Evolutionary conservation across 768 basidiomycete species (phyloP), one percentile per base, ranked within the genome.

Genomic region (Trametes cubensis): DNA sequence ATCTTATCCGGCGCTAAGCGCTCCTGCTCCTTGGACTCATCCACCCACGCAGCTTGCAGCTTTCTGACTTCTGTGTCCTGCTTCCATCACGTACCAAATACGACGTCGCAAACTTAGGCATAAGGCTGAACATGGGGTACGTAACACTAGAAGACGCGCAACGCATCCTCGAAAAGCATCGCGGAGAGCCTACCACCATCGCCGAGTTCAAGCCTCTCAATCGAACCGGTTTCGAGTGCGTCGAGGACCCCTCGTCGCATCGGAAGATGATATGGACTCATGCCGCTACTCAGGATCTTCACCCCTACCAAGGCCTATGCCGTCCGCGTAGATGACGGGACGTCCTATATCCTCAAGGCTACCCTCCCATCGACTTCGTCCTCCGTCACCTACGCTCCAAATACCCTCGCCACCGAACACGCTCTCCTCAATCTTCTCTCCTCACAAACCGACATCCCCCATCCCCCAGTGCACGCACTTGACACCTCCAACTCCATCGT

Each of bases 401-500:
- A 70, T 60, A 62, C 63, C 10, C 65, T 74, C 20, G 50, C 51
- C 11, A 49, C 62, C 10, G 71, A 72, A 45, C 66, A 70, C 50
- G 63, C 65, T 1, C 66, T 75, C 23, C 61, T 68, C 25, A 55
- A 58, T 6, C 57, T 62, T 18, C 44, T 73, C 58, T 13, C 67
- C 38, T 45, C 61, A 11, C 51, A 62, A 38, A 66, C 85, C 7
- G 74, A 76, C 18, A 78, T 88, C 48, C 86, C 87, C 6, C 75
- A 85, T 38, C 76, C 81, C 10, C 70, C 74, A 30, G 77, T 81
- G 10, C 77, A 78, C 10, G 67, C 69, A 17, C 77, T 88, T 42
- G 84, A 88, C 63, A 74, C 75, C 3, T 78, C 83, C 11, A 76
- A 78, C 11, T 55, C 68, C 4, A 62, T 81, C 30, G 67, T 84